Evolutionary conservation across 225 moss, liverwort and hornwort species (phyloP).

Genomic region (Physcomitrium patens): DNA sequence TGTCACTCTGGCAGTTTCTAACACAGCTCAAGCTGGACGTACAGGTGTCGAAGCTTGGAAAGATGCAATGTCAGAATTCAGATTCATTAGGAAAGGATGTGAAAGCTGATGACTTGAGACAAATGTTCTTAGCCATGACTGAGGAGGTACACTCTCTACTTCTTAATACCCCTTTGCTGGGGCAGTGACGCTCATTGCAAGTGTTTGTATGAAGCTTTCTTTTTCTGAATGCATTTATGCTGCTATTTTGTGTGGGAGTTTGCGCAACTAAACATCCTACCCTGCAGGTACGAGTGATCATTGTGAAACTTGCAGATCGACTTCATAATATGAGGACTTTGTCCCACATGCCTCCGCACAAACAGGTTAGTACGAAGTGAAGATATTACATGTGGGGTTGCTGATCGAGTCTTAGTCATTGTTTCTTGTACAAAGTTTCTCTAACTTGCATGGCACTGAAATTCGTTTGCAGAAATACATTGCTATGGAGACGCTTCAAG

Average conservation of each 20-base stretch:
- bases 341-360: constrained; percentile 87
- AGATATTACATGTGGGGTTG: background rate
- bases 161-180: background rate
- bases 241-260: background rate
- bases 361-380: constrained; percentile 63
- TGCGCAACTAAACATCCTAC: constrained; percentile 10
- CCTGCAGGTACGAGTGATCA: constrained; percentile 94
- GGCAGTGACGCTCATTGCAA: background rate
- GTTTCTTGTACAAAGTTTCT: background rate
- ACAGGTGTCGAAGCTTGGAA: constrained; percentile 99
- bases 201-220: background rate
- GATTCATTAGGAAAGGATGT: constrained; percentile 78
- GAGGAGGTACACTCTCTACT: constrained; percentile 69
- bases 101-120: constrained; percentile 98
- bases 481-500: constrained; percentile 95
- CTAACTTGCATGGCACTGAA: background rate
- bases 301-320: constrained; percentile 98
- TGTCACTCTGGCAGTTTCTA: constrained; percentile 20
- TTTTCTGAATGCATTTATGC: constrained; percentile 2
- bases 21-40: constrained; percentile 24
- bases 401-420: background rate
- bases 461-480: constrained; percentile 73
- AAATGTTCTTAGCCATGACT: constrained; percentile 99
- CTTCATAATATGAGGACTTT: constrained; percentile 98
- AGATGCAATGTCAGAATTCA: constrained; percentile 92